Evolutionary conservation across 495 filamentous ascomycete genomes (phyloP), one percentile per base, ranked within the genome.

Genomic region (Apiosordaria backusii): DNA sequence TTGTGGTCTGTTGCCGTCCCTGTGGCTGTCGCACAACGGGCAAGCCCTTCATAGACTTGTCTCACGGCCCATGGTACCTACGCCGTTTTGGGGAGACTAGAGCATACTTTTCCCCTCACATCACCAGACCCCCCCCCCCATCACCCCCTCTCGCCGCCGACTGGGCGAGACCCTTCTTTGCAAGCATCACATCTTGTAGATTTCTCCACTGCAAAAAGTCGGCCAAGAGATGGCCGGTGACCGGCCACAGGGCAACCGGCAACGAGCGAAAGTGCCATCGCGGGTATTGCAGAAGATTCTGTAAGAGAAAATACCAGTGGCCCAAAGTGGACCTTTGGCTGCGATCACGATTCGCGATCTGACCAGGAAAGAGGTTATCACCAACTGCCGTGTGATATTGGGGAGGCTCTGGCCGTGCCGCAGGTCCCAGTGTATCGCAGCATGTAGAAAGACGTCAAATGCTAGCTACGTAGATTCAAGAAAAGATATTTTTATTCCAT

Each of bases 401-500:
- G 67, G 72, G 71, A 75, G 72, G 72, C 70, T 72, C 64, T 72
- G 70, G 68, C 66, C 53, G 54, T 64, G 65, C 63, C 62, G 50
- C 67, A 66, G 27, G 62, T 63, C 61, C 23, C 57, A 55, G 62
- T 68, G 55, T 59, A 67, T 74, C 61, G 66, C 65, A 19, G 62
- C 57, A 71, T 69, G 68, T 69, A 67, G 67, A 65, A 72, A 64
- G 66, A 40, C 55, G 53, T 57, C 19, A 57, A 57, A 3, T 24
- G 13, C 35, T 45, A 45, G 10, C 35, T 15, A 45, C 10, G 35
- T 13, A 13, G 16, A 13, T 2, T n/a, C 1, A 15, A 21, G 21
- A 18, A 60, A 58, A 68, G 67, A 70, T 77, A 77, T 77, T 77
- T 77, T 77, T 77, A 72, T 67, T 67, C 52, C 52, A 55, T 55